Conservation (phyloP, 495 filamentous ascomycete genomes). For the Neurospora tetrasperma region DNA sequence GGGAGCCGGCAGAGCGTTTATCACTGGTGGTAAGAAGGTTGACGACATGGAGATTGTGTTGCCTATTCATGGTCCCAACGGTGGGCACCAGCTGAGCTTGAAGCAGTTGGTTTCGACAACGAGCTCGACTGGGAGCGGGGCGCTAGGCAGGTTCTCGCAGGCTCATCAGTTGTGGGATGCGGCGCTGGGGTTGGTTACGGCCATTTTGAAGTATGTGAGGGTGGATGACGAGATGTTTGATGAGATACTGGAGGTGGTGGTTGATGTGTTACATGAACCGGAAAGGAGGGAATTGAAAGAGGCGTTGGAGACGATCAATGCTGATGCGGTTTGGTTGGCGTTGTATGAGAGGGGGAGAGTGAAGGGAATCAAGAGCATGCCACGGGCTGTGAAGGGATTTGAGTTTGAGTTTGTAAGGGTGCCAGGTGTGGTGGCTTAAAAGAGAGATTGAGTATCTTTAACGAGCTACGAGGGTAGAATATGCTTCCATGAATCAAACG, state of each 20-base stretch:
- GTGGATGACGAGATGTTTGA: slow-evolving; percentile 57
- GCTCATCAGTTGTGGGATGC: slow-evolving; percentile 49
- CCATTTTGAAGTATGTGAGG: slow-evolving; percentile 45
- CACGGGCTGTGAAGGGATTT: slow-evolving; percentile 33
- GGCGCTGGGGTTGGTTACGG: slow-evolving; percentile 40
- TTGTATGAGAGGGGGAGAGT: slow-evolving; percentile 32
- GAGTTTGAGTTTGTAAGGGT: slow-evolving; percentile 24
- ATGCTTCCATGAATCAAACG: background rate
- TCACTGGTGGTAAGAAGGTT: slow-evolving; percentile 3
- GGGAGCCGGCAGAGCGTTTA: slow-evolving; percentile 8
- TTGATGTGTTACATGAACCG: slow-evolving; percentile 32
- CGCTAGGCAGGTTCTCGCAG: slow-evolving; percentile 43
- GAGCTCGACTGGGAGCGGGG: slow-evolving; percentile 14
- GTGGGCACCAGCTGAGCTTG: slow-evolving; percentile 9
- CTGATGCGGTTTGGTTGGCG: slow-evolving; percentile 65
- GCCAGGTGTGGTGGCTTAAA: background rate
- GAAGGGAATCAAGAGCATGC: slow-evolving; percentile 18
- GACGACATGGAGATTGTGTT: slow-evolving; percentile 17
- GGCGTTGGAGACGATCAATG: slow-evolving; percentile 50
- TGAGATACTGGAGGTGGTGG: slow-evolving; percentile 52
- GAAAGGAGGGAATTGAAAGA: slow-evolving; percentile 34
- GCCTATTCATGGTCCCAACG: slow-evolving; percentile 9
- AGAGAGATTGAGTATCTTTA: background rate
- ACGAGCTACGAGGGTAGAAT: background rate
- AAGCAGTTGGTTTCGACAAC: slow-evolving; percentile 13